Conservation (phyloP, 192 early-diverging fungal genomes). For the Mortierella hygrophila region DNA sequence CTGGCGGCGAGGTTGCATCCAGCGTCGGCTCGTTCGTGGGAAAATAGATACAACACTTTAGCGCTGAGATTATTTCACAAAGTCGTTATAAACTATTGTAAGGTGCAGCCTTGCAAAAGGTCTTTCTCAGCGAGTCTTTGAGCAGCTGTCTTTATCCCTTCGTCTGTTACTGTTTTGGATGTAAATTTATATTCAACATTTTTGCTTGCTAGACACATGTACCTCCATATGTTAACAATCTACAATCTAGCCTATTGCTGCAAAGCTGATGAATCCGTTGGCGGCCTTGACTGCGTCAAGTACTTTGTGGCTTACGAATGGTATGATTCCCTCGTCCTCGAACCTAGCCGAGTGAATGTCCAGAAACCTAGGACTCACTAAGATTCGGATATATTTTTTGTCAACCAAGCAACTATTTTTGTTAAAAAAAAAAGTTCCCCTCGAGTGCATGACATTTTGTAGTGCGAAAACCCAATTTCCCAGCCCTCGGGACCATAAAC, state of each 20-base stretch:
- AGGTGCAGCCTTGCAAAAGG: slow-evolving; percentile 16
- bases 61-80: neutral
- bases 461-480: too few species aligned
- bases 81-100: slow-evolving; percentile 12
- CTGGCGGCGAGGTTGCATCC: slow-evolving; percentile 15
- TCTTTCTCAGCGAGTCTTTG: neutral
- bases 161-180: too few species aligned
- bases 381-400: neutral
- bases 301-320: neutral
- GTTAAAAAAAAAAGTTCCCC: neutral
- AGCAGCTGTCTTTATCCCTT: neutral
- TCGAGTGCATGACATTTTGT: neutral
- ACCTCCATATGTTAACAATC: too few species aligned
- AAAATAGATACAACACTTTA: slow-evolving; percentile 12
- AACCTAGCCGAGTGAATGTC: neutral
- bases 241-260: neutral
- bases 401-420: neutral
- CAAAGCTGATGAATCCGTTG: neutral
- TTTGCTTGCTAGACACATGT: too few species aligned
- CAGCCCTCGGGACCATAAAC: too few species aligned
- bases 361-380: neutral
- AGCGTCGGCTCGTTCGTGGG: neutral
- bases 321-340: neutral
- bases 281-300: neutral
- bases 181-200: too few species aligned